Evolutionary conservation across 305 asterid genomes (phyloP).

Genomic region (Fraxinus sp.): DNA sequence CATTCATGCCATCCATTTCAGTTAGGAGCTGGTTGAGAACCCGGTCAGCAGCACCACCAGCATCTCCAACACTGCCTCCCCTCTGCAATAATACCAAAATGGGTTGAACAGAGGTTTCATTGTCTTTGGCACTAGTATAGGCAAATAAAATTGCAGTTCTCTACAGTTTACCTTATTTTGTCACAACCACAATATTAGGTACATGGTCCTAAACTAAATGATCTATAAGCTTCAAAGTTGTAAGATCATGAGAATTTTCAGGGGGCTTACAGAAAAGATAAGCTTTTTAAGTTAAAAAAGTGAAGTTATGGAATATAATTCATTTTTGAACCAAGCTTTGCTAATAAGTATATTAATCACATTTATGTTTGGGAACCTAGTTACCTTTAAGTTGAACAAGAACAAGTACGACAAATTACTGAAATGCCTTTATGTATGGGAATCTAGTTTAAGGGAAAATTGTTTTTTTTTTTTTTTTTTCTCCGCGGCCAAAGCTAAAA

Average conservation of each 20-base stretch:
- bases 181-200: neutral
- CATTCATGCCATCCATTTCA: constrained; percentile 52
- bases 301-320: neutral
- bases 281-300: neutral
- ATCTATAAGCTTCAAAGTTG: neutral
- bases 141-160: neutral
- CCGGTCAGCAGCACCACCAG: constrained; percentile 54
- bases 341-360: neutral
- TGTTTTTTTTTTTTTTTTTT: neutral
- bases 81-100: constrained; percentile 34
- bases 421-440: neutral
- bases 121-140: neutral
- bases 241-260: neutral
- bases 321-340: neutral
- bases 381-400: neutral
- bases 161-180: neutral
- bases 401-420: neutral
- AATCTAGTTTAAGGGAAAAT: neutral
- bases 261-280: neutral
- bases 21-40: constrained; percentile 57
- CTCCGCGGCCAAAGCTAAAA: neutral
- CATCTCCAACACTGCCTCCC: constrained; percentile 56
- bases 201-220: neutral
- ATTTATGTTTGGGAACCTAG: neutral
- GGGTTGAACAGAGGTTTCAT: neutral